These are phyloP conservation scores for Lachancea quebecensis DNA, from an alignment of 805 yeast genomes.

Conservation along the genomic window DNA sequence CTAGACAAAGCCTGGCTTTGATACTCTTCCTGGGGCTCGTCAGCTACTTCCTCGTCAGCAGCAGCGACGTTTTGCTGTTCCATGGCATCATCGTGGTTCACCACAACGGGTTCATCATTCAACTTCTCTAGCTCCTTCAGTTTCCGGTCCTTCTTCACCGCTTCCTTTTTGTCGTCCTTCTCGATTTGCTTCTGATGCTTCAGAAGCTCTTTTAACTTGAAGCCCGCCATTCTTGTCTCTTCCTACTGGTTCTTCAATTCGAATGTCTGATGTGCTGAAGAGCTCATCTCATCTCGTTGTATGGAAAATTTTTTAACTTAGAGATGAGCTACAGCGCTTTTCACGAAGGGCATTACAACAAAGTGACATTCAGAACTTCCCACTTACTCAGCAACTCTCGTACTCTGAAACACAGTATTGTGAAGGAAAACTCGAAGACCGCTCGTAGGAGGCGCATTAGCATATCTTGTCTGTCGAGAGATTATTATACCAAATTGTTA, in stretches of 20 bases:
- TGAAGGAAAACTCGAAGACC: no score
- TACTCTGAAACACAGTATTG: no score
- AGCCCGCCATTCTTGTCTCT: conserved; percentile 26
- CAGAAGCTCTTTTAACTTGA: conserved; percentile 27
- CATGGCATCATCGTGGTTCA: conserved; percentile 28
- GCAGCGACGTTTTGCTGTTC: conserved; percentile 9
- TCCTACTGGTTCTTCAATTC: background rate
- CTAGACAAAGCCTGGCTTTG: conserved; percentile 49
- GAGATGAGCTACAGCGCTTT: conserved; percentile 7
- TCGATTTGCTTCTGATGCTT: conserved; percentile 24
- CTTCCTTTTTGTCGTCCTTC: conserved; percentile 18
- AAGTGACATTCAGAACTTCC: background rate
- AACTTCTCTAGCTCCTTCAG: conserved; percentile 8
- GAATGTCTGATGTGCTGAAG: background rate
- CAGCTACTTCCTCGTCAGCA: conserved; percentile 9
- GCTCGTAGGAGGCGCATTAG: no score
- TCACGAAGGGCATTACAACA: background rate
- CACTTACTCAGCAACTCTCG: background rate
- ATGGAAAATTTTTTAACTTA: conserved; percentile 7
- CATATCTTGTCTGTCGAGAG: no score
- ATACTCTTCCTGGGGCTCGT: conserved; percentile 30
- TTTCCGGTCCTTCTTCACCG: conserved; percentile 17
- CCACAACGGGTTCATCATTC: conserved; percentile 28
- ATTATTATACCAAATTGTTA: conserved; percentile 34
- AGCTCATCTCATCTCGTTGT: conserved; percentile 18